A percentile compares a stretch with the other conserved stretches of the same genome.
Conservation (phyloP, 306 rosid species). For the Styphnolobium japonicum region DNA sequence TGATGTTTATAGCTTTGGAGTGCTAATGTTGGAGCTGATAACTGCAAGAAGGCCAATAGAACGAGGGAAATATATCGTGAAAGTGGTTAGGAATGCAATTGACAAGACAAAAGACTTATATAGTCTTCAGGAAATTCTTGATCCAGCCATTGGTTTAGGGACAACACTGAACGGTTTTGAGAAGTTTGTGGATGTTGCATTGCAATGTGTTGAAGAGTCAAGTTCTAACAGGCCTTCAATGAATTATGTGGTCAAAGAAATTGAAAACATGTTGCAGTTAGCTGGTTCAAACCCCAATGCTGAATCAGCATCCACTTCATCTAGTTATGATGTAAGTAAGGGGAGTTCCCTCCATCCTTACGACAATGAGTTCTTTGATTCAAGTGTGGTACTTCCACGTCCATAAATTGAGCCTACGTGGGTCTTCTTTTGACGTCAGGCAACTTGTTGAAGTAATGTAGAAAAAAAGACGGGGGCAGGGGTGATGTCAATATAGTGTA, state of each 20-base stretch:
- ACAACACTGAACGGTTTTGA: conserved; percentile 42
- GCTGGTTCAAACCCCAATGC: conserved; percentile 51
- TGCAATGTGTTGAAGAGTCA: conserved; percentile 57
- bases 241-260: conserved; percentile 63
- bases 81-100: conserved; percentile 42
- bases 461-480: background rate
- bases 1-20: conserved; percentile 79
- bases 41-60: conserved; percentile 69
- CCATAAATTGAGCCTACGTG: background rate
- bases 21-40: conserved; percentile 65
- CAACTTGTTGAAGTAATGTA: conserved; percentile 9
- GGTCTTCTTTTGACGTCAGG: background rate
- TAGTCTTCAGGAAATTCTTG: conserved; percentile 44
- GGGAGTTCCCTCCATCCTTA: conserved; percentile 43
- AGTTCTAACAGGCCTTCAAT: conserved; percentile 58
- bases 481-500: background rate
- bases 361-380: conserved; percentile 24
- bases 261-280: conserved; percentile 50
- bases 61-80: conserved; percentile 61
- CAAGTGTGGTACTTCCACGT: conserved; percentile 37
- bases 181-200: conserved; percentile 57
- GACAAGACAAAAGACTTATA: conserved; percentile 43
- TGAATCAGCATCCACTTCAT: conserved; percentile 44
- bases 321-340: conserved; percentile 34
- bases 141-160: conserved; percentile 36